Conservation (phyloP, 2,329 filamentous ascomycete species). For the Aspergillus melleus region DNA sequence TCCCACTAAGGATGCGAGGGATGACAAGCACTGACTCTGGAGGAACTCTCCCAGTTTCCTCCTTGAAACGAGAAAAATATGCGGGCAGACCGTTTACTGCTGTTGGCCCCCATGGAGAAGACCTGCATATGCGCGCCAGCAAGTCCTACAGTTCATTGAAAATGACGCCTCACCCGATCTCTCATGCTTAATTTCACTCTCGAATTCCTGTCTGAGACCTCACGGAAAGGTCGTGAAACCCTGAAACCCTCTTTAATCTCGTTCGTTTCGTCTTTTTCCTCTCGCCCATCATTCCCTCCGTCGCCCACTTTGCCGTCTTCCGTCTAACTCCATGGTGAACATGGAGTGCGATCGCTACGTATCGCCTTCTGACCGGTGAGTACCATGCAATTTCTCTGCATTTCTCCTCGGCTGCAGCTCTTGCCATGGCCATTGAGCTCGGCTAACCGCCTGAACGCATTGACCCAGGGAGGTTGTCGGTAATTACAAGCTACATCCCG, state of each 20-base stretch:
- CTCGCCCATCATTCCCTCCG: not conserved
- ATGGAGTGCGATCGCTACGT: slow-evolving; percentile 14
- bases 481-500: slow-evolving; percentile 5
- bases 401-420: not conserved
- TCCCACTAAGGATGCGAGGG: slow-evolving; percentile 19
- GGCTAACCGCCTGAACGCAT: slow-evolving; percentile 3
- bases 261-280: not conserved
- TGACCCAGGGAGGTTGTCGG: slow-evolving; percentile 13
- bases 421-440: not conserved
- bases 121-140: slow-evolving; percentile 19
- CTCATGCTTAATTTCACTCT: slow-evolving; percentile 10
- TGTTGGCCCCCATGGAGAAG: slow-evolving; percentile 9
- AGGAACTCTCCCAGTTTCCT: slow-evolving; percentile 14
- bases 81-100: slow-evolving; percentile 19
- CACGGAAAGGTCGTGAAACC: slow-evolving; percentile 2
- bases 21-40: slow-evolving; percentile 11
- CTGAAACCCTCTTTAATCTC: slow-evolving; percentile 2
- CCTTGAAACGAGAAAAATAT: slow-evolving; percentile 25
- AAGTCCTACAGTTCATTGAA: slow-evolving; percentile 22
- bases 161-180: slow-evolving; percentile 25
- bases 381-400: not conserved
- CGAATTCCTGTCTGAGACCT: slow-evolving; percentile 5
- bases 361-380: slow-evolving; percentile 14
- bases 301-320: slow-evolving; percentile 2
- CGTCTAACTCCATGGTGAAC: slow-evolving; percentile 1